Conservation (phyloP, 305 asterid species). For the Solanum hybrid region DNA sequence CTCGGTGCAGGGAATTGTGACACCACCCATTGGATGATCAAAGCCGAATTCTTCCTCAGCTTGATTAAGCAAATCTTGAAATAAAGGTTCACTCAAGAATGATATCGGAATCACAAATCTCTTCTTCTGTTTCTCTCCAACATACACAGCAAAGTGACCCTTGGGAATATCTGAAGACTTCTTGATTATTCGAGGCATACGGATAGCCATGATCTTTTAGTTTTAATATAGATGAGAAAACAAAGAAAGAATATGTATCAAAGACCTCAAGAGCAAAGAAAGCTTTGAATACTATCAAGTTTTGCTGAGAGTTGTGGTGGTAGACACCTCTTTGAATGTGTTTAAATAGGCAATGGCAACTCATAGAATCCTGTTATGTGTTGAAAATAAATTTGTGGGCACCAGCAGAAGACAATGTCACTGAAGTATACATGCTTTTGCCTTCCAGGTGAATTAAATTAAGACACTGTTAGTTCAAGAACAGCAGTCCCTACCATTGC, state of each 20-base stretch:
- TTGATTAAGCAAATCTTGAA: conserved; percentile 6
- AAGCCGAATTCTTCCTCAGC: conserved; percentile 2
- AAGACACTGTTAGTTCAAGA: background rate
- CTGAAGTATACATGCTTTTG: background rate
- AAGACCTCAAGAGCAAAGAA: background rate
- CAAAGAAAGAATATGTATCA: background rate
- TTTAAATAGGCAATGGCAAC: background rate
- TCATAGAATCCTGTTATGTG: background rate
- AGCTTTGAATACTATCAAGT: background rate
- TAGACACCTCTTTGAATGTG: background rate
- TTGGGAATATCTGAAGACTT: background rate
- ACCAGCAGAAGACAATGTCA: background rate
- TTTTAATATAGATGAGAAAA: background rate
- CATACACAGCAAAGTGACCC: background rate
- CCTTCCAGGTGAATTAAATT: background rate
- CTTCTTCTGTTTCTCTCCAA: background rate
- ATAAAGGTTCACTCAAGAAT: background rate
- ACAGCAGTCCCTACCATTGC: background rate
- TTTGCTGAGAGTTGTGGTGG: background rate
- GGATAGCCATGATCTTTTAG: background rate
- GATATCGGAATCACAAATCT: background rate
- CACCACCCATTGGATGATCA: background rate
- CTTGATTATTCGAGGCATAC: background rate
- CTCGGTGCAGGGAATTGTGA: conserved; percentile 54
- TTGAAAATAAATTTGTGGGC: background rate